Conservation (phyloP, 2,329 filamentous ascomycete species). For the Cryoendolithus antarcticus region DNA sequence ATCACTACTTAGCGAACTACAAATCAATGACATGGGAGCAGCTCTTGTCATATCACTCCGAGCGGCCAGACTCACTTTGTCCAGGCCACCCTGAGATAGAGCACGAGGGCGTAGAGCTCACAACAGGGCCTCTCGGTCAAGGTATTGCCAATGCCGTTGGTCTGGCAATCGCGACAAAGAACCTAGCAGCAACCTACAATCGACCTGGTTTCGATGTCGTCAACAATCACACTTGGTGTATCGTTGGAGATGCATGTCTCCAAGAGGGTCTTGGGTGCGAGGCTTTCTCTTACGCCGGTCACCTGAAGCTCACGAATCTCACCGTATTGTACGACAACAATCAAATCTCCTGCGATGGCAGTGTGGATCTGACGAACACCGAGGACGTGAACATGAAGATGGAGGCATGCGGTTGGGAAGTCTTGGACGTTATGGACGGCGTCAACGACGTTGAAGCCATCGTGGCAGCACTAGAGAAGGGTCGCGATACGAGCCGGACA, state of each 20-base stretch:
- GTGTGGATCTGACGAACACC: slow-evolving; percentile 41
- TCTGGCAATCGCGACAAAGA: slow-evolving; percentile 45
- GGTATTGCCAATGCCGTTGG: slow-evolving; percentile 50
- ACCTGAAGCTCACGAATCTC: slow-evolving; percentile 44
- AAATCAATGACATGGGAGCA: slow-evolving; percentile 44
- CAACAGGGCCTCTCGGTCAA: slow-evolving; percentile 47
- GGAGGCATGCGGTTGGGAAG: slow-evolving; percentile 44
- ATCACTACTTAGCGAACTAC: slow-evolving; percentile 43
- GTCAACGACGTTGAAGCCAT: slow-evolving; percentile 39
- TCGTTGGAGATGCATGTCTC: slow-evolving; percentile 46
- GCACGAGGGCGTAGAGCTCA: slow-evolving; percentile 45
- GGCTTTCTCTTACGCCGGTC: slow-evolving; percentile 44
- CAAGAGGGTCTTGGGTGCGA: slow-evolving; percentile 48
- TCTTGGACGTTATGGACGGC: slow-evolving; percentile 43
- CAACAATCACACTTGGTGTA: slow-evolving; percentile 43
- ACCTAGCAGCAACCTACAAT: slow-evolving; percentile 44
- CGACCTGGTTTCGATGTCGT: slow-evolving; percentile 36
- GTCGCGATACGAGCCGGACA: slow-evolving; percentile 27
- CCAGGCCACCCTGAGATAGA: slow-evolving; percentile 48
- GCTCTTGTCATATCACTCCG: slow-evolving; percentile 43
- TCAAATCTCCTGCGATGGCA: slow-evolving; percentile 47
- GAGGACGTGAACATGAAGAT: slow-evolving; percentile 49
- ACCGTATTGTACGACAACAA: slow-evolving; percentile 51
- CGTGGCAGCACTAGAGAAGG: slow-evolving; percentile 35
- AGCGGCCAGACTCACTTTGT: slow-evolving; percentile 29